Evolutionary conservation across 768 basidiomycete genomes (phyloP).

Genomic region (Hortiboletus flavorubellus): DNA sequence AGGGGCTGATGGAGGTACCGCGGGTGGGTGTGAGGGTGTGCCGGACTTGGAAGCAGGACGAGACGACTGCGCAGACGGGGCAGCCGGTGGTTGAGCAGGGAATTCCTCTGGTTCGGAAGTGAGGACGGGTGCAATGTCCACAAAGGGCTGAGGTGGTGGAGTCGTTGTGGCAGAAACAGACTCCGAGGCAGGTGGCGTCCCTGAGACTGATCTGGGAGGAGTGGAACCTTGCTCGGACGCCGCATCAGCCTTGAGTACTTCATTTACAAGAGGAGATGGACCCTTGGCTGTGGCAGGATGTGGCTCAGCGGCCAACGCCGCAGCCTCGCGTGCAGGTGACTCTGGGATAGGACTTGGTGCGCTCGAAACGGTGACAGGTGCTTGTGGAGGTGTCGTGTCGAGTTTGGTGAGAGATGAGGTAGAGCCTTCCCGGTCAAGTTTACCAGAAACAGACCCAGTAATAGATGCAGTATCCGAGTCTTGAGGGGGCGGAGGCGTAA

Average conservation of each 20-base stretch:
- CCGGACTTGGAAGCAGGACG: slow-evolving; percentile 15
- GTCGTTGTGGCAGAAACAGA: slow-evolving; percentile 11
- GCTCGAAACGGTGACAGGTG: slow-evolving; percentile 15
- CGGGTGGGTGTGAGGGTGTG: slow-evolving; percentile 17
- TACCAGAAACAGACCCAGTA: slow-evolving; percentile 27
- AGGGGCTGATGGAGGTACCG: slow-evolving; percentile 20
- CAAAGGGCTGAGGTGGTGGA: slow-evolving; percentile 12
- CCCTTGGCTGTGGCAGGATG: slow-evolving; percentile 26
- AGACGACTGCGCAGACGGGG: slow-evolving; percentile 13
- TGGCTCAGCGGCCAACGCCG: slow-evolving; percentile 35
- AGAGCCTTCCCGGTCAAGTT: slow-evolving; percentile 30
- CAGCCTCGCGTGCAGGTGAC: slow-evolving; percentile 60
- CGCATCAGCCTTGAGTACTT: slow-evolving; percentile 18
- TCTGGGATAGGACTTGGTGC: slow-evolving; percentile 67
- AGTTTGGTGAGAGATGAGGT: slow-evolving; percentile 32
- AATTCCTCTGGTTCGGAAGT: slow-evolving; percentile 48
- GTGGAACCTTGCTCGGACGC: slow-evolving; percentile 15
- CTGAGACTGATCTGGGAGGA: slow-evolving; percentile 21
- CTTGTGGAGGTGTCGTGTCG: slow-evolving; percentile 31
- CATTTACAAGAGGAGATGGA: slow-evolving; percentile 43
- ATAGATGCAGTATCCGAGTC: slow-evolving; percentile 28
- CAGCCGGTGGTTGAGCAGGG: slow-evolving; percentile 1
- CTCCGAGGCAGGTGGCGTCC: slow-evolving; percentile 17
- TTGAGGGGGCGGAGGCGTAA: slow-evolving; percentile 23
- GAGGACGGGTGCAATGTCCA: slow-evolving; percentile 42